Evolutionary conservation across 169 alveolate genomes (phyloP), one percentile per base, ranked within the genome.

Genomic region (Ichthyophthirius multifiliis): DNA sequence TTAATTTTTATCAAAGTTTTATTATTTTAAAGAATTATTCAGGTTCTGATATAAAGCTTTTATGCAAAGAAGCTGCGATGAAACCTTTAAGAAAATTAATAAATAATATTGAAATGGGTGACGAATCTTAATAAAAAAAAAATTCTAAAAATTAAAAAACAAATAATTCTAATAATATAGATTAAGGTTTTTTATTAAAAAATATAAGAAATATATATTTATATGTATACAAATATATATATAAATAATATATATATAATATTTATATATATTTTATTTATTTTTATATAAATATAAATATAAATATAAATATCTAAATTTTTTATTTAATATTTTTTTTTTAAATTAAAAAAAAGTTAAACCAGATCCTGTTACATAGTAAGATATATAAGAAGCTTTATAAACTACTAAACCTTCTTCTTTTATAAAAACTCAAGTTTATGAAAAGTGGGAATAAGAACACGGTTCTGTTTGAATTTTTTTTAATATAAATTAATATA

Each of bases 41-140:
- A 31, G 98, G 98, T 0, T 88, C 94, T 74, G 98, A 95, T 86
- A 95, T 95, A 15, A 90, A 91, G 39, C 85, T 93, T 18, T 93
- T 95, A 5, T 95, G 98, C 79, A 90, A 94, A 62, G 98, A 95
- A 83, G 97, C 97, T 15, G 94, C 97, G 0, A 92, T 95, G 94
- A 92, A 89, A 77, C 96, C 95, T 7, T 74, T 95, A 62, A 85
- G 97, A 74, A 90, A 92, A 55, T 67, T 91, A 20, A 76, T 94
- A 77, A 37, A 35, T 74, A 71, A 83, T 41, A 82, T 89, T 3
- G 96, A 93, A 73, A 83, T 75, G 18, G 12, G n/a, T n/a, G 39
- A 48, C 23, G 82, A 86, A 27, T 84, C 83, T 44, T 82, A 86
- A 13, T 18, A 18, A 31, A 48, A 41, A 30, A 47, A 23, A n/a